Evolutionary conservation across 2,329 filamentous ascomycete species (phyloP), one percentile per base, ranked within the genome.

Genomic region (Diplocarpon mali): DNA sequence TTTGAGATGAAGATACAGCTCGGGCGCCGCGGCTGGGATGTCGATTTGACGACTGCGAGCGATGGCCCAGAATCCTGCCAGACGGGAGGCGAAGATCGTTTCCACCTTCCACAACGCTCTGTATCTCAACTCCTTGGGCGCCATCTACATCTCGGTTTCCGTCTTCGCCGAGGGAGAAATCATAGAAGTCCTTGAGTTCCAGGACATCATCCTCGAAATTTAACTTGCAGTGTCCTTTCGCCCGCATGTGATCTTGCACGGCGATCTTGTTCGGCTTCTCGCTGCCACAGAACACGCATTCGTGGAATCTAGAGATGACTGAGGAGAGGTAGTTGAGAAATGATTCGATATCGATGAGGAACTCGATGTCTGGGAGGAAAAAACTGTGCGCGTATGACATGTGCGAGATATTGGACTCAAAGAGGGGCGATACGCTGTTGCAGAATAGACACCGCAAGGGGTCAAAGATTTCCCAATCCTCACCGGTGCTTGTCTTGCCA

Each of bases 231-330:
- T 75, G 70, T 0, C 68, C 66, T 38, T 69, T 73, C 2, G 59
- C 64, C 0, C 59, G 52, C 71, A 74, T 75, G 43, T 75, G 73
- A 30, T 72, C 69, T 49, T 71, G 69, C 0, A 68, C 66, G 0
- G 65, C 73, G 40, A 69, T 61, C 0, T 62, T 59, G 0, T 66
- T 70, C 0, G 57, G 55, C 28, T 68, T 63, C 31, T 65, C 57
- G 12, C 62, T 69, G 1, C 69, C 68, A 49, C 73, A 76, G 15
- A 63, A 65, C 31, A 76, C 61, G 46, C 73, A 77, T 55, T 75
- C 70, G 14, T 61, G 60, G 43, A 71, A 73, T 0, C 57, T 64
- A 15, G 61, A 67, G 12, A 76, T 67, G 15, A 76, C 57, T 8
- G 72, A 62, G 42, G 69, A 64, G 0, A 75, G 57, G 43, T 74